Evolutionary conservation across 2,329 filamentous ascomycete species (phyloP).

Genomic region (Talaromyces sp.): DNA sequence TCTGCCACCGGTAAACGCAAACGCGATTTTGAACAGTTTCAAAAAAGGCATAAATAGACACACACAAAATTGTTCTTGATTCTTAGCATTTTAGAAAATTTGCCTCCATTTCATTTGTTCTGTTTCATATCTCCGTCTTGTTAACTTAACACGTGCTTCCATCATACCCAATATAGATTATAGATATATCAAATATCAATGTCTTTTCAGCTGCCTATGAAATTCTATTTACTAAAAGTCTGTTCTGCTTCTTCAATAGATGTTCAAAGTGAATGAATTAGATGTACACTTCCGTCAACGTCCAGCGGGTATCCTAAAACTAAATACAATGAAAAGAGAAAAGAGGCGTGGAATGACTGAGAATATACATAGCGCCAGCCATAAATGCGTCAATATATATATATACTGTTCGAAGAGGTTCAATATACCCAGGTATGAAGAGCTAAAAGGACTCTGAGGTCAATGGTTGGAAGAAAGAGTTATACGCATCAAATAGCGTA

Average conservation of each 20-base stretch:
- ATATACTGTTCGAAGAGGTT: conserved; percentile 2
- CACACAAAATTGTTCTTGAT: background rate
- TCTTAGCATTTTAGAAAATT: background rate
- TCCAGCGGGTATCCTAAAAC: conserved; percentile 13
- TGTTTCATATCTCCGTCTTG: background rate
- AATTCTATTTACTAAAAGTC: background rate
- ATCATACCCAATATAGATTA: conserved; percentile 10
- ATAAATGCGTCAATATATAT: conserved; percentile 13
- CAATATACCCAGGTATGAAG: background rate
- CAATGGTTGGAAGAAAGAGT: background rate
- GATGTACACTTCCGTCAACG: conserved; percentile 4
- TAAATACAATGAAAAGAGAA: conserved; percentile 7
- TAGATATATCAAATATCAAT: background rate
- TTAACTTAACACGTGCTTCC: conserved; percentile 3
- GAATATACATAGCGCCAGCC: background rate
- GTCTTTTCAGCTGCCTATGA: background rate
- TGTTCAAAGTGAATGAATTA: background rate
- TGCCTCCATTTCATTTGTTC: background rate
- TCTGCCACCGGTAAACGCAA: conserved; percentile 16
- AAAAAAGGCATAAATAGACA: background rate
- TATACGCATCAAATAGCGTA: conserved; percentile 65
- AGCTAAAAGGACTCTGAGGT: background rate
- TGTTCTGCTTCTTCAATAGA: background rate
- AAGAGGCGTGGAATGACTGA: background rate
- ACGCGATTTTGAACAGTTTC: conserved; percentile 18